Conservation (phyloP, 768 basidiomycete species). For the Ephemerocybe angulata region DNA sequence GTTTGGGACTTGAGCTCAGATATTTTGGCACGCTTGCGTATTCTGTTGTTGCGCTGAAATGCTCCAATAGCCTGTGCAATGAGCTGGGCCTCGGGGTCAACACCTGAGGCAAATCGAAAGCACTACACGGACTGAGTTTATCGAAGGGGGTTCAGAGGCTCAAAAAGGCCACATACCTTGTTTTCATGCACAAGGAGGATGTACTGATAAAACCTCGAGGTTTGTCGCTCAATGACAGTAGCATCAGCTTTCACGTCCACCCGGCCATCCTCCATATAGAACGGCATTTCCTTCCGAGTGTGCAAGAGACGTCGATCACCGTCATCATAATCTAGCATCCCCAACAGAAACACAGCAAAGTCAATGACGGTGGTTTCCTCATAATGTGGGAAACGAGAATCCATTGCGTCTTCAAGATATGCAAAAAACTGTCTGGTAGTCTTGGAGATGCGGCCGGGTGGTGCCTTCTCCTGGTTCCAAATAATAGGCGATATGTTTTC, state of each 20-base stretch:
- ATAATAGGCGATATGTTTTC: not conserved
- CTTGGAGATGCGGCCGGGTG: not conserved
- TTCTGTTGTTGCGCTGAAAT: conserved; percentile 24
- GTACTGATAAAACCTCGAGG: conserved; percentile 7
- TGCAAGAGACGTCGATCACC: not conserved
- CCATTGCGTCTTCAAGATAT: conserved; percentile 62
- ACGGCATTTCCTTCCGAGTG: not conserved
- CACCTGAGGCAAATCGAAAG: not conserved
- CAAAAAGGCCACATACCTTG: not conserved
- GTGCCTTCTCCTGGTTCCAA: not conserved
- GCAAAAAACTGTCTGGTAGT: conserved; percentile 49
- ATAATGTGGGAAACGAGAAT: conserved; percentile 70
- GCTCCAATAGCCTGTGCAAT: conserved; percentile 32
- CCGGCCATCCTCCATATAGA: not conserved
- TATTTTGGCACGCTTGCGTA: not conserved
- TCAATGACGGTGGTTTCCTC: conserved; percentile 42
- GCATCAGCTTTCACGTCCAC: conserved; percentile 14
- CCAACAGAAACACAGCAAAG: not conserved
- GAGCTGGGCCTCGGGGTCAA: conserved; percentile 19
- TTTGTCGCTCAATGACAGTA: conserved; percentile 16
- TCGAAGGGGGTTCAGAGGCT: not conserved
- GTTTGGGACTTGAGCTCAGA: not conserved
- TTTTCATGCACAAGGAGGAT: conserved; percentile 26
- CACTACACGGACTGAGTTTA: not conserved
- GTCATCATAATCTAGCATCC: not conserved